Conservation (phyloP, 148 eudicot species). For the Camellia sinensis region DNA sequence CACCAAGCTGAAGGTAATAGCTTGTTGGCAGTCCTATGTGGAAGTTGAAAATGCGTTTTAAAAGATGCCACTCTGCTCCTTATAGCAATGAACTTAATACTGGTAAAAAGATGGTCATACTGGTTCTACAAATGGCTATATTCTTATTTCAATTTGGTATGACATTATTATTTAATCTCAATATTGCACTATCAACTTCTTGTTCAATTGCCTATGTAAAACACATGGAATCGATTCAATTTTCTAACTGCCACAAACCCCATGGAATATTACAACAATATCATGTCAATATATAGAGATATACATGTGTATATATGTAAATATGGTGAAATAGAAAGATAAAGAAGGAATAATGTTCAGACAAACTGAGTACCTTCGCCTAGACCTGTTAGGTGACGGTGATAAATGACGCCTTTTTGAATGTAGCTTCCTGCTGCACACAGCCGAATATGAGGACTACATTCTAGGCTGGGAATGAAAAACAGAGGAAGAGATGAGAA, state of each 20-base stretch:
- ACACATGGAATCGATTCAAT: neutral
- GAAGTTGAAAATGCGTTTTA: too few species aligned
- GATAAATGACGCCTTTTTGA: conserved; percentile 53
- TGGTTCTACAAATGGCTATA: neutral
- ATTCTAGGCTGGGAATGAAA: conserved; percentile 10
- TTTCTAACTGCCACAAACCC: neutral
- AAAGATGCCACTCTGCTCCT: neutral
- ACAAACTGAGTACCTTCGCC: conserved; percentile 60
- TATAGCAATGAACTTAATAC: neutral
- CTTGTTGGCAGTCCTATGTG: neutral
- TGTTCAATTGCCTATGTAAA: neutral
- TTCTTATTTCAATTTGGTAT: conserved; percentile 3
- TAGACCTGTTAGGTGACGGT: conserved; percentile 77
- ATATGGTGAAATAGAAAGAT: conserved; percentile 1
- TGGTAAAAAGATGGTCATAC: neutral
- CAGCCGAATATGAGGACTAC: conserved; percentile 15
- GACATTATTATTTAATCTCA: neutral
- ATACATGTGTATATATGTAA: neutral
- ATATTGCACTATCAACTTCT: neutral
- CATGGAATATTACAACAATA: too few species aligned
- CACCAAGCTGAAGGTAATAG: neutral
- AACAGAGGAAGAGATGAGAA: neutral
- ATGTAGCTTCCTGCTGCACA: conserved; percentile 56
- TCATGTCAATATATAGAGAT: neutral
- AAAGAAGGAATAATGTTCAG: neutral